These are phyloP conservation scores for Globisporangium alternatum DNA, from an alignment of 352 stramenopile genomes.

Conservation along the genomic window DNA sequence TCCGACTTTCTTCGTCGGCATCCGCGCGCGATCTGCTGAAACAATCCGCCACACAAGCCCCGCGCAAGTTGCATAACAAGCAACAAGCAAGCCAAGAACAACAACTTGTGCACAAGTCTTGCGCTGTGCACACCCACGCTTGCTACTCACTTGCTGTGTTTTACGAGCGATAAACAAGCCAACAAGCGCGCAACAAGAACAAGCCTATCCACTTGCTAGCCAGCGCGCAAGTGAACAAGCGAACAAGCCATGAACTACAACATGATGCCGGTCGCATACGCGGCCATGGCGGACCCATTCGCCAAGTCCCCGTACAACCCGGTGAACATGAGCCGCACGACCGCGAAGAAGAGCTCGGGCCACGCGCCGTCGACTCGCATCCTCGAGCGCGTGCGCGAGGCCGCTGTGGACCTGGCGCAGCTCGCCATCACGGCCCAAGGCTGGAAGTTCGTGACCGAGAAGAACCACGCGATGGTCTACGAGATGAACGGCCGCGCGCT, in stretches of 20 bases:
- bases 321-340: conserved; percentile 49
- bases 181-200: background rate
- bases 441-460: conserved; percentile 52
- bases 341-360: conserved; percentile 40
- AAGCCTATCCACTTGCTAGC: too few species aligned
- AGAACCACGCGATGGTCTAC: conserved; percentile 55
- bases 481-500: conserved; percentile 55
- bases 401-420: conserved; percentile 50
- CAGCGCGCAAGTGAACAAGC: background rate
- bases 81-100: background rate
- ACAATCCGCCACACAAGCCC: conserved; percentile 1
- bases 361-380: conserved; percentile 57
- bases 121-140: background rate
- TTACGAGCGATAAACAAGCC: too few species aligned
- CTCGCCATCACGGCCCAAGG: conserved; percentile 38
- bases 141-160: background rate
- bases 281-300: conserved; percentile 26
- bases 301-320: conserved; percentile 38
- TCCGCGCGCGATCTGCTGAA: background rate
- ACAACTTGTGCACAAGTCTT: background rate
- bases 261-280: conserved; percentile 12
- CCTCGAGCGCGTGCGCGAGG: conserved; percentile 58
- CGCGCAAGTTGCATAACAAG: background rate
- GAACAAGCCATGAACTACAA: conserved; percentile 11
- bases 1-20: conserved; percentile 1